phyloP scores from a whole-genome alignment of 129 eudicot species.

The Pittosporum tobira region DNA sequence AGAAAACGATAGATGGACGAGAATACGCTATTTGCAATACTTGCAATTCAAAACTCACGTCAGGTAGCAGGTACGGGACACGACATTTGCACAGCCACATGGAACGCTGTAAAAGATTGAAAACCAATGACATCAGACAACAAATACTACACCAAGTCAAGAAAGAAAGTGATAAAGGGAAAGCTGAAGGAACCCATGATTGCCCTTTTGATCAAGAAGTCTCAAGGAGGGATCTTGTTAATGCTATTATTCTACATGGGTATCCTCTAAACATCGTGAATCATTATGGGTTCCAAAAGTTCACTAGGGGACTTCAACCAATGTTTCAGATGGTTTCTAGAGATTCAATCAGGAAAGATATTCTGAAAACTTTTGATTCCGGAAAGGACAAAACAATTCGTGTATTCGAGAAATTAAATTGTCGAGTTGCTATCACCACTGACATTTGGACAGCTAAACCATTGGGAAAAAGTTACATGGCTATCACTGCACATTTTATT shows the following conservation, averaged over 20 bases:
- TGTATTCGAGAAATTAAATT: slow-evolving; percentile 7
- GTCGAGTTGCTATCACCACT: slow-evolving; percentile 12
- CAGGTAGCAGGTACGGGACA: slow-evolving; percentile 11
- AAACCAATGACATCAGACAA: slow-evolving; percentile 6
- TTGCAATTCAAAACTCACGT: slow-evolving; percentile 12
- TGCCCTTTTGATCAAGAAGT: slow-evolving; percentile 8
- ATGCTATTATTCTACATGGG: slow-evolving; percentile 11
- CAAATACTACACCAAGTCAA: background rate
- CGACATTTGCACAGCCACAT: slow-evolving; percentile 11
- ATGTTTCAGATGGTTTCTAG: slow-evolving; percentile 14
- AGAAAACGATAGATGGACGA: slow-evolving; percentile 7
- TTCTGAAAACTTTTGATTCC: background rate
- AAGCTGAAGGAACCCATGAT: background rate
- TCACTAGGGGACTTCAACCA: slow-evolving; percentile 10
- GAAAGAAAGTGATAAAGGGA: background rate
- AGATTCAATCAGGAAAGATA: slow-evolving; percentile 9
- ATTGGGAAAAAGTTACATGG: slow-evolving; percentile 8
- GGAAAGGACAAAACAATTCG: background rate
- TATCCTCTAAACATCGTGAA: slow-evolving; percentile 15
- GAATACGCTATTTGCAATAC: slow-evolving; percentile 7
- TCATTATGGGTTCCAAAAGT: slow-evolving; percentile 9
- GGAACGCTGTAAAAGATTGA: slow-evolving; percentile 5
- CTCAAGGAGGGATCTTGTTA: slow-evolving; percentile 4
- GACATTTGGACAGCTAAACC: slow-evolving; percentile 11
- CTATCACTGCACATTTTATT: slow-evolving; percentile 8